Base-by-base conservation (phyloP, 78 protist species). In the Neovahlkampfia damariscottae region DNA sequence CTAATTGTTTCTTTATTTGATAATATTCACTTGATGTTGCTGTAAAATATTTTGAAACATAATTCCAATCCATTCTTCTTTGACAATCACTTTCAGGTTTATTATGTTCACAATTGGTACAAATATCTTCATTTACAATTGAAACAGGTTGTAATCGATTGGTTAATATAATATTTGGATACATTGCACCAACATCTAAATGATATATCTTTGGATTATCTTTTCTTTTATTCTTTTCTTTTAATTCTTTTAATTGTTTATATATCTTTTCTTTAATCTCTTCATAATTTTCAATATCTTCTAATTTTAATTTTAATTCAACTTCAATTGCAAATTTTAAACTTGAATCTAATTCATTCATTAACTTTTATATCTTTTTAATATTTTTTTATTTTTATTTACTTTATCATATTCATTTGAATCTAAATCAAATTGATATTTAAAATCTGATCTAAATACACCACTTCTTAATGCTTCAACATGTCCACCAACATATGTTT, bases 151-250 rank as follows among this genome's bases (percentile, higher is more conserved):
- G 99, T 5, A 98, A 91, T 8, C 99, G 85, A 72, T 98, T 98
- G 8, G 99, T 98, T 39, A 98, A 78, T 70, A 98, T 98, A 85
- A 98, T 98, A 88, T 98, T 98, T 32, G 99, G 99, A 84, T 98
- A 98, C 99, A 98, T 98, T 3, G 99, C 99, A 5, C 85, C 87
- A 0, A 98, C 99, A 77, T 98, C 99, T 38, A 98, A 59, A 76
- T 98, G 99, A 66, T 91, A 94, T 70, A 98, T 96, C 35, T 86
- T 32, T 30, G 99, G 99, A 0, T 28, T 7, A 58, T 91, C 94
- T 1, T 2, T 1, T 2, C 94, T 84, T 3, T 74, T 77, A 5
- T 95, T 96, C 1, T 7, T 4, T 9, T 78, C 90, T 5, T 76
- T 31, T 19, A 97, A 82, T 0, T 5, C 84, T 7, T 5, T 38